Base-by-base conservation (phyloP, 2,329 filamentous ascomycete genomes). In the Fusarium sp. region DNA sequence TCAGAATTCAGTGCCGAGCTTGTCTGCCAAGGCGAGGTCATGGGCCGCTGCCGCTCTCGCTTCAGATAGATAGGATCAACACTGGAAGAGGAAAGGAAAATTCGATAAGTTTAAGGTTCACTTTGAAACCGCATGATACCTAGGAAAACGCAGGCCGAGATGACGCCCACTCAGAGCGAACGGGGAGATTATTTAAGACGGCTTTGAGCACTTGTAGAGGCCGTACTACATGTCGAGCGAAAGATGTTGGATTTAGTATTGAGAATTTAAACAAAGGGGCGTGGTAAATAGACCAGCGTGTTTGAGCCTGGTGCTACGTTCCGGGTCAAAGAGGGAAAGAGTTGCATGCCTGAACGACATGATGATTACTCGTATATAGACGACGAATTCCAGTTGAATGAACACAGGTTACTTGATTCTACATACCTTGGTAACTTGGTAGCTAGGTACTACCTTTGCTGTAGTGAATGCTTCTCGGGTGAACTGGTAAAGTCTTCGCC, bases 11-110 rank as follows among this genome's bases (percentile, higher is more conserved):
- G 96, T 75, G 96, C 96, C 56, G 96, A 98, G 84, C 85, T 99
- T 41, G 95, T 98, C n/a, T 99, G 96, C 83, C 96, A 99, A 81
- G 96, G 96, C 77, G 96, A 98, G 82, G 94, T 99, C 72, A 99
- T 98, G 96, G 96, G 96, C 72, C 91, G 95, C 71, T 98, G 95
- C 88, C 91, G 94, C 70, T 93, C 95, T 64, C 89, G 94, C 79
- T 98, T 98, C 86, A 86, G 88, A 81, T 91, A 84, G 80, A 71
- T 41, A 44, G 25, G 59, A 9, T 38, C 45, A 48, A 43, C 48
- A 64, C 58, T 38, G 59, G 56, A 49, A 58, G 60, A 47, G 49
- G 47, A 62, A 64, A 60, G 55, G 62, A 72, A 52, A 65, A 70
- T 67, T 69, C 60, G 62, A 75, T 65, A 65, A 64, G 71, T 67